Evolutionary conservation across 2,329 filamentous ascomycete genomes (phyloP).

Genomic region (Colletotrichum chrysophilum): DNA sequence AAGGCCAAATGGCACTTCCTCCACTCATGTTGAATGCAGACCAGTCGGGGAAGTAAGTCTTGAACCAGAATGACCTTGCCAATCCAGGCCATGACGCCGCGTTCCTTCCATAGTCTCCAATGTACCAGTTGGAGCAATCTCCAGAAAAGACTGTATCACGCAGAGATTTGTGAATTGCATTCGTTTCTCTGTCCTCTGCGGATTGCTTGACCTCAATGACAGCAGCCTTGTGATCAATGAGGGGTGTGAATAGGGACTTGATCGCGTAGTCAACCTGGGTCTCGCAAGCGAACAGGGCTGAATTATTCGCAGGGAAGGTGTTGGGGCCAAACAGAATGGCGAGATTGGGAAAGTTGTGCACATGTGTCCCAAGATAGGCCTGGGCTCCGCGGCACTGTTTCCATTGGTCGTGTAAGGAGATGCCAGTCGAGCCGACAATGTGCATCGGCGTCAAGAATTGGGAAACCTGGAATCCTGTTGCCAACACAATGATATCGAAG

Average conservation of each 20-base stretch:
- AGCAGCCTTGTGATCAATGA: slow-evolving; percentile 33
- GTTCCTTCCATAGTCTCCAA: slow-evolving; percentile 40
- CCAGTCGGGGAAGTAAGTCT: slow-evolving; percentile 6
- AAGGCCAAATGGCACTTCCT: not conserved
- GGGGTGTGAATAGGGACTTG: slow-evolving; percentile 30
- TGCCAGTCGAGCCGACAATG: slow-evolving; percentile 27
- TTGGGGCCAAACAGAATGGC: slow-evolving; percentile 34
- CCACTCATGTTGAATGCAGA: not conserved
- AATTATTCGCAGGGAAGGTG: slow-evolving; percentile 31
- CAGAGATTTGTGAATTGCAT: slow-evolving; percentile 34
- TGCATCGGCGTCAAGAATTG: slow-evolving; percentile 31
- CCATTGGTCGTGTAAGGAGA: slow-evolving; percentile 30
- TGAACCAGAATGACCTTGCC: slow-evolving; percentile 33
- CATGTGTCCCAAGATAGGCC: slow-evolving; percentile 33
- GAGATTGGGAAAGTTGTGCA: slow-evolving; percentile 36
- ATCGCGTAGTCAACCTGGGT: slow-evolving; percentile 28
- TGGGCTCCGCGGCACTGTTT: slow-evolving; percentile 24
- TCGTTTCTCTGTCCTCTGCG: slow-evolving; percentile 34
- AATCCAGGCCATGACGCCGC: slow-evolving; percentile 39
- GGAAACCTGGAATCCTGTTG: slow-evolving; percentile 30
- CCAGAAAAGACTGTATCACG: slow-evolving; percentile 38
- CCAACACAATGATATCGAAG: slow-evolving; percentile 30
- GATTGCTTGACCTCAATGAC: slow-evolving; percentile 39
- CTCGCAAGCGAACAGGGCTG: slow-evolving; percentile 29
- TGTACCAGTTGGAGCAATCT: slow-evolving; percentile 48